Evolutionary conservation across 2,329 filamentous ascomycete genomes (phyloP).

Genomic region (Zasmidium citrigriseum): DNA sequence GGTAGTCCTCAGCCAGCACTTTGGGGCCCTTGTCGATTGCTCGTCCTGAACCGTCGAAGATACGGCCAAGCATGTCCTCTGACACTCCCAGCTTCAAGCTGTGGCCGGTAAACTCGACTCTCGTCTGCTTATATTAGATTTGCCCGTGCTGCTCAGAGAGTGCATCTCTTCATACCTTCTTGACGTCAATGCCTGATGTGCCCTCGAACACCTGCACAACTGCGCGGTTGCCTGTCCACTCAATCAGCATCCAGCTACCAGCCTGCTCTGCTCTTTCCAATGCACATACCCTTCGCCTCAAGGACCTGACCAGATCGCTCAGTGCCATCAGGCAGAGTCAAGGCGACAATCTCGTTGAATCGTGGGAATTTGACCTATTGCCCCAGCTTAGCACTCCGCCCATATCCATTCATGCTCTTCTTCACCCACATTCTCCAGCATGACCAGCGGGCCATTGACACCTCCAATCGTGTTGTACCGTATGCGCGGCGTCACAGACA

Average conservation of each 20-base stretch:
- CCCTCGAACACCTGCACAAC: slow-evolving; percentile 99
- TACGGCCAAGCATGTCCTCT: slow-evolving; percentile 98
- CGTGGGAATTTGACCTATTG: slow-evolving; percentile 89
- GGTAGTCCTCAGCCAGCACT: slow-evolving; percentile 94
- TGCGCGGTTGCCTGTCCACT: slow-evolving; percentile 74
- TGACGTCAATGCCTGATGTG: slow-evolving; percentile 95
- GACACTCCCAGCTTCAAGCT: slow-evolving; percentile 98
- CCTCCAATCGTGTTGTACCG: slow-evolving; percentile 98
- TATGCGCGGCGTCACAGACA: slow-evolving; percentile 68
- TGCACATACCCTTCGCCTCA: slow-evolving; percentile 81
- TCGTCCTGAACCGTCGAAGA: slow-evolving; percentile 96
- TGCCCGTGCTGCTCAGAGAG: slow-evolving; percentile 2
- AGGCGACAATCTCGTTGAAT: slow-evolving; percentile 96
- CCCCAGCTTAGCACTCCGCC: slow-evolving; percentile 13
- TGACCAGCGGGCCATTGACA: slow-evolving; percentile 96
- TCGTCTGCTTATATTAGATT: slow-evolving; percentile 62
- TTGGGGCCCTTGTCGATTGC: slow-evolving; percentile 99
- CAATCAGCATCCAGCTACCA: slow-evolving; percentile 13
- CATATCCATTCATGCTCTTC: neutral
- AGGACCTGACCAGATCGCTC: slow-evolving; percentile 93
- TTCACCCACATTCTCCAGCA: slow-evolving; percentile 83
- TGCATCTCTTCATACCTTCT: slow-evolving; percentile 68
- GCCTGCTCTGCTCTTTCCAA: neutral
- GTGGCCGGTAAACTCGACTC: slow-evolving; percentile 95
- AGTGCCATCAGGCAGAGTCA: slow-evolving; percentile 94